Conservation (phyloP, 805 yeast species). For the Brettanomyces sp. region DNA sequence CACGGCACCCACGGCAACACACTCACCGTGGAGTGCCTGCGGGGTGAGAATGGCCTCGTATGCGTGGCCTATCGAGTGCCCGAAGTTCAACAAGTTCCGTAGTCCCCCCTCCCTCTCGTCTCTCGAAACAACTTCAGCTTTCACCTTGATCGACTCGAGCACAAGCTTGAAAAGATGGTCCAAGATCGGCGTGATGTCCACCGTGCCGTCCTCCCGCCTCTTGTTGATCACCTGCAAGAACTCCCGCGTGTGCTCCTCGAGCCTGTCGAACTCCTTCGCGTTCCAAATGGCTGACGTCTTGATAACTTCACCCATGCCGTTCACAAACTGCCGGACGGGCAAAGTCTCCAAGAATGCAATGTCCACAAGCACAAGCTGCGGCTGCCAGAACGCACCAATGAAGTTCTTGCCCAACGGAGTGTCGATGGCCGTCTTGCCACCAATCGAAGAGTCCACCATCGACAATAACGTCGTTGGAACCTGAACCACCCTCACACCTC, state of each 20-base stretch:
- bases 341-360: slow-evolving; percentile 77
- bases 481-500: slow-evolving; percentile 92
- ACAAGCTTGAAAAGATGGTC: slow-evolving; percentile 75
- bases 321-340: slow-evolving; percentile 89
- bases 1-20: slow-evolving; percentile 96
- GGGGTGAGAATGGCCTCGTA: slow-evolving; percentile 97
- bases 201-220: slow-evolving; percentile 29
- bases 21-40: slow-evolving; percentile 93
- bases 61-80: slow-evolving; percentile 97
- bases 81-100: slow-evolving; percentile 86
- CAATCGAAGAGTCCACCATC: slow-evolving; percentile 97
- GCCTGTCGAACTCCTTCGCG: slow-evolving; percentile 74
- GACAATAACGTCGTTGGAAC: slow-evolving; percentile 89
- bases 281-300: slow-evolving; percentile 99
- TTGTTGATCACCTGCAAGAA: slow-evolving; percentile 61
- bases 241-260: slow-evolving; percentile 63
- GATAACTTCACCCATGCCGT: slow-evolving; percentile 97
- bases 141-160: slow-evolving; percentile 76
- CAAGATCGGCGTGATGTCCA: slow-evolving; percentile 59
- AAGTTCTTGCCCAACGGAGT: slow-evolving; percentile 94
- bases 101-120: slow-evolving; percentile 96
- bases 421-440: slow-evolving; percentile 97
- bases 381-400: slow-evolving; percentile 97
- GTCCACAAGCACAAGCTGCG: slow-evolving; percentile 79
- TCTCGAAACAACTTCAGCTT: slow-evolving; percentile 85